Base-by-base conservation (phyloP, 2,329 filamentous ascomycete genomes). In the Diaporthe eres region DNA sequence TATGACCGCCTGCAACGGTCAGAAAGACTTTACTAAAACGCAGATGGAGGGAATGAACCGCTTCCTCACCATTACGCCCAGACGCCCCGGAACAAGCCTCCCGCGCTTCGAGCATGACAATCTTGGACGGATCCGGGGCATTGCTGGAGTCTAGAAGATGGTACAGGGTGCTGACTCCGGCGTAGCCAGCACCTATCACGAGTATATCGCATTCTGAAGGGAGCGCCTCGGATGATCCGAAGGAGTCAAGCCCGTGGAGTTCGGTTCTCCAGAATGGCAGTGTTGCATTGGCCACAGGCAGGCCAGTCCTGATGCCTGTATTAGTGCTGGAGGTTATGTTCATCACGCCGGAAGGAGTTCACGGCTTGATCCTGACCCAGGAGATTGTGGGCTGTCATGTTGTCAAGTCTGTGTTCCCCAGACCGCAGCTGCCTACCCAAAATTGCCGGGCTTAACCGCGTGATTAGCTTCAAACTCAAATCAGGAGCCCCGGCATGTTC, bases 141-240 rank as follows among this genome's bases (percentile, higher is more conserved):
- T 76, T 13, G 71, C 73, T 72, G 39, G 71, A 65, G n/a, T 81
- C 79, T 17, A 83, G 72, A 13, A 84, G 81, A 74, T 89, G 84
- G 58, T 87, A 86, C 0, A 85, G 83, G 3, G 85, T 83, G 2
- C 84, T 82, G 1, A 84, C 83, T 4, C 88, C 88, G 7, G 87
- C 82, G 74, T 85, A 87, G 0, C 88, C 88, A 22, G 85, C 84
- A 2, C 87, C 88, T n/a, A 89, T 83, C 55, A 89, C 85, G 34
- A 85, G 81, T 65, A 89, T 83, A 57, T 89, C 86, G 42, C 81
- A 83, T 63, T 85, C 76, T 0, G 77, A 67, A 0, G 87, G 87
- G 1, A 89, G 78, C 22, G 76, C 75, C 4, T 82, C 78, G 0
- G 82, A 84, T 31, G 81, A 84, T 42, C 85, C 82, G 76, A 84